These are phyloP conservation scores for Streptanthus diversifolius DNA, from an alignment of 345 rosid genomes.

Conservation along the genomic window DNA sequence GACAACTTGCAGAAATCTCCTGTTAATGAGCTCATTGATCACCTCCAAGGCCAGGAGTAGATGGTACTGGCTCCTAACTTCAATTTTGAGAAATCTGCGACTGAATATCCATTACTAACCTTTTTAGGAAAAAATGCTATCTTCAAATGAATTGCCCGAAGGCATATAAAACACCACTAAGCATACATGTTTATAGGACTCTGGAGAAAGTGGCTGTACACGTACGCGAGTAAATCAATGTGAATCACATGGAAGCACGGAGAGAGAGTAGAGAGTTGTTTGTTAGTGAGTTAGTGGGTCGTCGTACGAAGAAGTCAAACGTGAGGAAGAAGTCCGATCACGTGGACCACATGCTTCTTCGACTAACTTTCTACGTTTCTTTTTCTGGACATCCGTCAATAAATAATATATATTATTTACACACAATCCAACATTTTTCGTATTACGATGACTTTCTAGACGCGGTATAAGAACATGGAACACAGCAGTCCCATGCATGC, in stretches of 20 bases:
- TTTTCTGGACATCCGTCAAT: not conserved
- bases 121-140: not conserved
- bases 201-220: slow-evolving; percentile 9
- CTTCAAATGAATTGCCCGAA: not conserved
- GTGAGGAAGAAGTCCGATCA: not conserved
- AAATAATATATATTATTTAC: not conserved
- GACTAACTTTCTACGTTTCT: slow-evolving; percentile 28
- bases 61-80: not conserved
- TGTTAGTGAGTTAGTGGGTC: not conserved
- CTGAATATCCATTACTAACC: not conserved
- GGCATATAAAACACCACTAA: not conserved
- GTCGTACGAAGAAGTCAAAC: slow-evolving; percentile 17
- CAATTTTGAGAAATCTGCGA: not conserved
- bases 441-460: not conserved
- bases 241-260: slow-evolving; percentile 28
- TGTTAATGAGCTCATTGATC: not conserved
- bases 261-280: not conserved
- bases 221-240: slow-evolving; percentile 22
- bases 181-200: not conserved
- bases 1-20: not conserved
- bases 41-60: not conserved
- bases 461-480: not conserved
- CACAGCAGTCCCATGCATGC: slow-evolving; percentile 8
- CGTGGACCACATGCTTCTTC: slow-evolving; percentile 25
- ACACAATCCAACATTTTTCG: not conserved